Evolutionary conservation across 257 asterid species (phyloP), one percentile per base, ranked within the genome.

Genomic region (Lycium barbarum): DNA sequence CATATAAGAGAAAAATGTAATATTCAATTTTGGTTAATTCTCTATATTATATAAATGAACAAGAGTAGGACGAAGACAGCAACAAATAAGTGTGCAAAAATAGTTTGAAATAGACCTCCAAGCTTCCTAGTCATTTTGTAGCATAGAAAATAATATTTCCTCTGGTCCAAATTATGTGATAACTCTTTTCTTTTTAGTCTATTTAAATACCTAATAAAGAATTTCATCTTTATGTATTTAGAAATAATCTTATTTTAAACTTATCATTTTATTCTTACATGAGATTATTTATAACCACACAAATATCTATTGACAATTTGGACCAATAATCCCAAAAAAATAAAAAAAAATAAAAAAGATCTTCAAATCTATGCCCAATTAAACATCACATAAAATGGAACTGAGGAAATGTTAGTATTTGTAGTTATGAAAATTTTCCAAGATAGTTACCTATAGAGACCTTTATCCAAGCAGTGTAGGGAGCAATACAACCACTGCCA

Each of bases 371-470:
- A 20, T 57, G 62, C 9, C 22, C 20, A 20, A 7, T 17, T 26
- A 58, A 58, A 58, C 65, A 58, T 18, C 12, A n/a, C n/a, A 59
- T 59, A 59, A 61, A 7, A 61, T 61, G 67, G 67, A 61, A 61
- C 33, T 5, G 63, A 59, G 0, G 0, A 33, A n/a, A 12, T n/a
- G 3, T 8, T 55, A 57, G 22, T 17, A 57, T 17, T 58, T 15
- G 45, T 35, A 20, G 49, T 67, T 67, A 14, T 67, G 74, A 15
- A 35, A 13, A 20, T 35, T 13, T 66, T 67, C 47, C 20, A 67
- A 35, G 26, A 68, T 68, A 14, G 33, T 81, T 86, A 91, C 96
- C 96, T 86, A 92, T 14, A 5, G 93, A 88, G 71, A 93, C 80
- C 20, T 36, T 68, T 49, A 68, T 68, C 76, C 76, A 68, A 35